Percentiles rank a stretch among this genome's conserved stretches.
phyloP scores from a whole-genome alignment of 78 protist species.

The Parvularia atlantis region DNA sequence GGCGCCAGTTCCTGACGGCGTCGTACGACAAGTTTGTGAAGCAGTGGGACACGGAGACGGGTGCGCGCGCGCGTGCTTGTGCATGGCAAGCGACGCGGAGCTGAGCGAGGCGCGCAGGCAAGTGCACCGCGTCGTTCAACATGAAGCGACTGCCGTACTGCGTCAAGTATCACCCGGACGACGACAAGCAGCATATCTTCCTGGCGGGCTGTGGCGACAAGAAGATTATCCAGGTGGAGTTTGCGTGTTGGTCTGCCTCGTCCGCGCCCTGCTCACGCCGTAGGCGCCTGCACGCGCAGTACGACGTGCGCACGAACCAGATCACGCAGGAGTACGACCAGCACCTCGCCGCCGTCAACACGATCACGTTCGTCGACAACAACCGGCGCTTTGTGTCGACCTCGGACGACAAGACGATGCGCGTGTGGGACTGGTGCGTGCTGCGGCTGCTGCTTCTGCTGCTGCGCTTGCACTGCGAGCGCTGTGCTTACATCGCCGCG shows the following conservation, averaged over 20 bases:
- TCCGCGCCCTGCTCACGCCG: neutral
- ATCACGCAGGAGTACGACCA: conserved; percentile 78
- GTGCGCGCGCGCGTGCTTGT: conserved; percentile 13
- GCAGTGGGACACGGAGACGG: conserved; percentile 95
- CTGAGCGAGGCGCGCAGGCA: neutral
- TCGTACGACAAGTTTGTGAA: conserved; percentile 59
- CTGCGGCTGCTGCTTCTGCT: too few species aligned
- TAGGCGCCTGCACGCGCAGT: conserved; percentile 26
- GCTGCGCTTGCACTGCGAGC: too few species aligned
- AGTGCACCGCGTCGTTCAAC: conserved; percentile 12
- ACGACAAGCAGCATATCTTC: conserved; percentile 41
- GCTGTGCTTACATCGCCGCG: too few species aligned
- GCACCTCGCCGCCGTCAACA: conserved; percentile 83
- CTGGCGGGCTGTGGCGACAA: conserved; percentile 68
- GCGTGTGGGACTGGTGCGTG: conserved; percentile 95
- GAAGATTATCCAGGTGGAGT: conserved; percentile 39
- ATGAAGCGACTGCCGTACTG: conserved; percentile 43
- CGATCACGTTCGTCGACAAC: conserved; percentile 82
- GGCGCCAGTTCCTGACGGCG: conserved; percentile 62
- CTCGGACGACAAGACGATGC: conserved; percentile 86
- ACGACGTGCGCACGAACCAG: conserved; percentile 47
- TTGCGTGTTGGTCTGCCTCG: neutral
- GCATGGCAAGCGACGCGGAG: too few species aligned
- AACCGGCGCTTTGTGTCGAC: conserved; percentile 65
- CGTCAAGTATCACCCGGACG: conserved; percentile 67